These are phyloP conservation scores for Trichoderma pleuroti DNA, from an alignment of 2,329 filamentous ascomycete genomes.

Conservation along the genomic window DNA sequence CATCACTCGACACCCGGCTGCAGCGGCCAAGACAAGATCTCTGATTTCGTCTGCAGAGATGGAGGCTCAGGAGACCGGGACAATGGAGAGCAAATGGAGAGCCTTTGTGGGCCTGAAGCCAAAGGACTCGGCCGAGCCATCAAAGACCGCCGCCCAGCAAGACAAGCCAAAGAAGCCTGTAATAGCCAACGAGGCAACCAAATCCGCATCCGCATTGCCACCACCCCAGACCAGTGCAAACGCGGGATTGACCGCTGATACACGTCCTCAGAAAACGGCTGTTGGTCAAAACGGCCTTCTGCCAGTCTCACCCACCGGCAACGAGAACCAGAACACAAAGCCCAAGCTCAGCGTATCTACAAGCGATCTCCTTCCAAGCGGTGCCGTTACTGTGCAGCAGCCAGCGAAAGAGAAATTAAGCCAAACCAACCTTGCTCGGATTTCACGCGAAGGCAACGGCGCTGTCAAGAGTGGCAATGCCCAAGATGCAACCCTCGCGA, in stretches of 20 bases:
- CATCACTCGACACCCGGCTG: constrained; percentile 34
- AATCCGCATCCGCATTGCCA: background rate
- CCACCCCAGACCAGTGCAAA: background rate
- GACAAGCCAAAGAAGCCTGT: background rate
- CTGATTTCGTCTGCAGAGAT: constrained; percentile 30
- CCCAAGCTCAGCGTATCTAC: constrained; percentile 1
- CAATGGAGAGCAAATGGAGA: constrained; percentile 33
- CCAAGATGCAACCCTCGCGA: background rate
- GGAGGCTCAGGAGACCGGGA: constrained; percentile 31
- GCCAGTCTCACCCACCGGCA: background rate
- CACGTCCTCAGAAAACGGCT: background rate
- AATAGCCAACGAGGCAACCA: background rate
- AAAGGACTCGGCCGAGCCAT: constrained; percentile 1
- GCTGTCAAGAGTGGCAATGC: background rate
- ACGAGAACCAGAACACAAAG: background rate
- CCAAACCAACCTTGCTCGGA: background rate
- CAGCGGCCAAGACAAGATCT: constrained; percentile 28
- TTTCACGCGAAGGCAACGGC: background rate
- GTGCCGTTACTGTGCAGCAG: background rate
- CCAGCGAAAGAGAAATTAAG: background rate
- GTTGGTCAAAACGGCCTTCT: background rate
- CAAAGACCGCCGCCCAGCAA: constrained; percentile 3
- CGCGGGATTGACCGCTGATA: background rate
- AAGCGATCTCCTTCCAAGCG: background rate
- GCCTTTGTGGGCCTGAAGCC: constrained; percentile 28